A percentile compares a stretch with the other conserved stretches of the same genome.
Conservation (phyloP, 1,284 basidiomycete species). For the Hemileia vastatrix region DNA sequence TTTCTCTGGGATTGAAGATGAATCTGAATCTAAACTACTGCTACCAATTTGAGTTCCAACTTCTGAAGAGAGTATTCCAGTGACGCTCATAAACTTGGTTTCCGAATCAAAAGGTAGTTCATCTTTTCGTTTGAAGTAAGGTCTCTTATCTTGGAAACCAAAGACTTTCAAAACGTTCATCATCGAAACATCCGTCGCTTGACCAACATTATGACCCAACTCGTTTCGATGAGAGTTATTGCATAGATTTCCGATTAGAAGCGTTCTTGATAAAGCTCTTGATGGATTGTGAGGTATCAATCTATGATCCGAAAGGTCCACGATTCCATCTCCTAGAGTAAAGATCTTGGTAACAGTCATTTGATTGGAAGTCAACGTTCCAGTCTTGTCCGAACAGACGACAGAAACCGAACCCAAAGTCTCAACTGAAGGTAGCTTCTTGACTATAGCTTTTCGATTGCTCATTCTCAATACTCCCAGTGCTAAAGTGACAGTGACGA, state of each 20-base stretch:
- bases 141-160: constrained; percentile 33
- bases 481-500: constrained; percentile 42
- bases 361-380: constrained; percentile 41
- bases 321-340: constrained; percentile 34
- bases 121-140: constrained; percentile 32
- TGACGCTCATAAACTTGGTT: constrained; percentile 38
- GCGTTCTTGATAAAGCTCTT: constrained; percentile 27
- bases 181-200: constrained; percentile 40
- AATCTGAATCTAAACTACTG: no score
- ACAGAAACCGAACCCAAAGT: constrained; percentile 41
- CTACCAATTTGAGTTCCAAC: background rate
- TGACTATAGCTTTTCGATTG: constrained; percentile 40
- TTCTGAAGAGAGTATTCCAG: constrained; percentile 33
- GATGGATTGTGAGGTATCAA: constrained; percentile 28
- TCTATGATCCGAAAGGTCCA: constrained; percentile 23
- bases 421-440: constrained; percentile 41
- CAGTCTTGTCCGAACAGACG: constrained; percentile 44
- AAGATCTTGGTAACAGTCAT: constrained; percentile 38
- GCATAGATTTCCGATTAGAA: constrained; percentile 38
- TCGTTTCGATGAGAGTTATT: constrained; percentile 38
- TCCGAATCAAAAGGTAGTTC: constrained; percentile 39
- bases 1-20: constrained; percentile 25
- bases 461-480: constrained; percentile 43
- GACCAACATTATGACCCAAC: constrained; percentile 35
- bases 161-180: constrained; percentile 31